phyloP scores from a whole-genome alignment of 345 rosid species.

The Mercurialis annua region DNA sequence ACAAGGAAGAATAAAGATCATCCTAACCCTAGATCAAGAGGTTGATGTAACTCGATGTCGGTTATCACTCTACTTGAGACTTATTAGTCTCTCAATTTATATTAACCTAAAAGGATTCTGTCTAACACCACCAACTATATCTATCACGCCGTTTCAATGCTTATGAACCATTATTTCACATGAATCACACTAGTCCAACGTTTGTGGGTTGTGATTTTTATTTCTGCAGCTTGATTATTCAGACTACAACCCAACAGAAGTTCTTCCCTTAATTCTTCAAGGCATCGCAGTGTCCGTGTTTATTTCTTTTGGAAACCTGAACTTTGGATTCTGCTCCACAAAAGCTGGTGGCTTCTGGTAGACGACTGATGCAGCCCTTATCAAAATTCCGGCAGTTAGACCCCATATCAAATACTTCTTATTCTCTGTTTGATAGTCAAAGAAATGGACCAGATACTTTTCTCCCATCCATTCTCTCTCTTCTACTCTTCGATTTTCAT shows the following conservation, averaged over 20 bases:
- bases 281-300: slow-evolving; percentile 36
- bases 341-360: slow-evolving; percentile 57
- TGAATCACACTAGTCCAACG: neutral
- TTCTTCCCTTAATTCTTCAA: slow-evolving; percentile 5
- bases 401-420: slow-evolving; percentile 63
- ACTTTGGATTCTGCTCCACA: slow-evolving; percentile 57
- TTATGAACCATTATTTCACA: neutral
- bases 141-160: neutral
- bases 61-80: neutral
- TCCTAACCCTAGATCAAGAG: slow-evolving; percentile 4
- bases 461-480: slow-evolving; percentile 70
- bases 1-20: neutral
- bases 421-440: slow-evolving; percentile 49
- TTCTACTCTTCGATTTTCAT: slow-evolving; percentile 62
- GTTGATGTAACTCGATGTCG: neutral
- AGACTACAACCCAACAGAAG: neutral
- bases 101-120: neutral
- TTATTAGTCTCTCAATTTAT: neutral
- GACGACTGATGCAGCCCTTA: slow-evolving; percentile 68
- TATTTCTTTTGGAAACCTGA: slow-evolving; percentile 48
- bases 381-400: slow-evolving; percentile 69
- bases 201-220: slow-evolving; percentile 3
- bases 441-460: slow-evolving; percentile 50
- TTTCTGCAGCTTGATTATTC: slow-evolving; percentile 16
- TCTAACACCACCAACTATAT: neutral